Conservation (phyloP, 306 rosid species). For the Quercus agrifolia region DNA sequence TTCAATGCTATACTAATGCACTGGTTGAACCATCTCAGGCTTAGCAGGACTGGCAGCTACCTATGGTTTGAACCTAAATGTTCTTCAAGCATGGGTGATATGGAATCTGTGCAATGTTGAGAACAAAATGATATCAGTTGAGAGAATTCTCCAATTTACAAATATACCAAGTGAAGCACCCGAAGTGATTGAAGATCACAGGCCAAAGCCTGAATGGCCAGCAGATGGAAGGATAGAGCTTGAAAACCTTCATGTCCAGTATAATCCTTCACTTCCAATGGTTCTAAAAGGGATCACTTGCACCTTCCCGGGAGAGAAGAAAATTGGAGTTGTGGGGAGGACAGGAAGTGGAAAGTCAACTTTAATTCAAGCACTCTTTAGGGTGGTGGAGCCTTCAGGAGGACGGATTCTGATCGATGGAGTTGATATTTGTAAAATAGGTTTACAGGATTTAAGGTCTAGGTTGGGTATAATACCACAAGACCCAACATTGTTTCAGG, state of each 20-base stretch:
- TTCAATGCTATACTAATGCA: not conserved
- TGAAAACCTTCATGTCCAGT: slow-evolving; percentile 54
- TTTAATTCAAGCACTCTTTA: slow-evolving; percentile 68
- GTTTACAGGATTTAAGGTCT: slow-evolving; percentile 75
- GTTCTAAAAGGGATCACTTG: slow-evolving; percentile 76
- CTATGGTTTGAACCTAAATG: slow-evolving; percentile 69
- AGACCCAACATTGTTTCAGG: slow-evolving; percentile 69
- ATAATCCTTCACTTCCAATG: slow-evolving; percentile 60
- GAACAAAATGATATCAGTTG: slow-evolving; percentile 87
- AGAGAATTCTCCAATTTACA: slow-evolving; percentile 76
- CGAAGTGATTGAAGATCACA: slow-evolving; percentile 36
- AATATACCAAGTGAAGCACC: slow-evolving; percentile 70
- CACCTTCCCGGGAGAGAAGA: slow-evolving; percentile 58
- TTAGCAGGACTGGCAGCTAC: slow-evolving; percentile 19
- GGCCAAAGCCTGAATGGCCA: slow-evolving; percentile 74
- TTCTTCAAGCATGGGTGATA: slow-evolving; percentile 87
- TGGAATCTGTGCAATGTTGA: slow-evolving; percentile 92
- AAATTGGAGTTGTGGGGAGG: slow-evolving; percentile 66
- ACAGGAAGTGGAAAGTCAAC: slow-evolving; percentile 91
- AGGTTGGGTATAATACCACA: slow-evolving; percentile 73
- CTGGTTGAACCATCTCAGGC: slow-evolving; percentile 47
- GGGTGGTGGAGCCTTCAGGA: slow-evolving; percentile 61
- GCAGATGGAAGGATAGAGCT: slow-evolving; percentile 58
- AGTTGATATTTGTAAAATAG: slow-evolving; percentile 57
- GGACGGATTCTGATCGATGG: slow-evolving; percentile 63